Base-by-base conservation (phyloP, 805 yeast genomes). In the Hanseniaspora thailandica region DNA sequence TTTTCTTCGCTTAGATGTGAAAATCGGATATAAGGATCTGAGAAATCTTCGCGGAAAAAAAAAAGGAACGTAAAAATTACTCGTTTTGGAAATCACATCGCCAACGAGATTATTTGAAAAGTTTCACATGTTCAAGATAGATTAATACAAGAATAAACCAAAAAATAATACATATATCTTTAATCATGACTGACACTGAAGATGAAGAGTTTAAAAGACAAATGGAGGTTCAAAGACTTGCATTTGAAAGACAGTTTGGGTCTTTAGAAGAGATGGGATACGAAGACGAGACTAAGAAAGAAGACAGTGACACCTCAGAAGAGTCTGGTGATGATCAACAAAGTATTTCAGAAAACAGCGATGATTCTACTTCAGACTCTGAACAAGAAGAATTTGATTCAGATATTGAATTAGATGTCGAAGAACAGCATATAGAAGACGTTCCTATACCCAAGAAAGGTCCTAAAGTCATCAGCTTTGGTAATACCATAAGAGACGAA, bases 161-260 rank as follows among this genome's bases (percentile, higher is more conserved):
- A 40, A 23, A 20, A 12, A 22, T 26, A 2, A 33, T 13, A 45
- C n/a, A n/a, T n/a, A n/a, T n/a, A n/a, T n/a, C n/a, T n/a, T n/a
- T n/a, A n/a, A n/a, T n/a, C n/a, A 47, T 47, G 47, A 28, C 39
- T 26, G 43, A 31, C 19, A 17, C 10, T 2, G 41, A 41, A 30
- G 64, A 56, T 22, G 61, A 59, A 1, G 62, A 64, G 41, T 45
- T 58, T 20, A 57, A 49, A 39, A 31, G 25, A 15, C 59, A 58
- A 31, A 55, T 80, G 63, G 84, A 79, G 60, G 59, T 69, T 22
- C 84, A 81, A 60, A 66, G 86, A 54, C 62, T 68, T 23, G 76
- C 78, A 36, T 81, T 81, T 61, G 86, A 81, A 60, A 76, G 77
- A 3, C 84, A 79, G 63, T 81, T 81, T 61, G 85, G 85, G 0